These are phyloP conservation scores for Calvatia gigantea DNA, from an alignment of 768 basidiomycete genomes.

Conservation along the genomic window DNA sequence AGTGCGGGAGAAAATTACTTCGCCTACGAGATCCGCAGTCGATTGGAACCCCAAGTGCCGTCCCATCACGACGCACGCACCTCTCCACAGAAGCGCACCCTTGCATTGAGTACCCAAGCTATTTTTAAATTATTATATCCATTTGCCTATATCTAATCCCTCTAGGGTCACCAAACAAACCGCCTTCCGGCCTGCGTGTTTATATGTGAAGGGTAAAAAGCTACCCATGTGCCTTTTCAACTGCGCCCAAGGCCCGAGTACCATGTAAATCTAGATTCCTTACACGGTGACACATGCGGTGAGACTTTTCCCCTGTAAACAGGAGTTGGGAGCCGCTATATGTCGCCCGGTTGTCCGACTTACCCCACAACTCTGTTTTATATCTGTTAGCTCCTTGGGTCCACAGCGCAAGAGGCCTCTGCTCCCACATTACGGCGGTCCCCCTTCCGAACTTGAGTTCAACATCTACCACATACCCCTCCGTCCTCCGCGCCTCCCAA, in stretches of 20 bases:
- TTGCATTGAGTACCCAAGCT: neutral
- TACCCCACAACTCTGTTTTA: neutral
- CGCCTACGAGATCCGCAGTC: neutral
- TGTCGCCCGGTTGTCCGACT: neutral
- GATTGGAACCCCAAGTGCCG: neutral
- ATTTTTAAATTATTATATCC: neutral
- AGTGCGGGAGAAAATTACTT: no score
- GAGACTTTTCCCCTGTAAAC: neutral
- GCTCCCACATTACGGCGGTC: no score
- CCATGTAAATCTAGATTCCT: slow-evolving; percentile 7
- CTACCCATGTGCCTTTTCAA: slow-evolving; percentile 1
- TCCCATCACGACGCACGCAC: neutral
- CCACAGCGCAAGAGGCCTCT: no score
- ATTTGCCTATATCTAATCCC: neutral
- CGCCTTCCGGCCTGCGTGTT: neutral
- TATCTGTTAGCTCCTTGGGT: neutral
- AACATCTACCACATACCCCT: neutral
- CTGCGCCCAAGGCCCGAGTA: neutral
- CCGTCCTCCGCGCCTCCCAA: neutral
- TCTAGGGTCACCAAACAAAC: neutral
- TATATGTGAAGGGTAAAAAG: neutral
- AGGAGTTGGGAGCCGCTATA: no score
- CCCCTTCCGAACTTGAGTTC: no score
- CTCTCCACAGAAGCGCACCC: neutral
- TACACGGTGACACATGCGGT: neutral